Base-by-base conservation (phyloP, 768 basidiomycete genomes). In the Psilocybe tampanensis region DNA sequence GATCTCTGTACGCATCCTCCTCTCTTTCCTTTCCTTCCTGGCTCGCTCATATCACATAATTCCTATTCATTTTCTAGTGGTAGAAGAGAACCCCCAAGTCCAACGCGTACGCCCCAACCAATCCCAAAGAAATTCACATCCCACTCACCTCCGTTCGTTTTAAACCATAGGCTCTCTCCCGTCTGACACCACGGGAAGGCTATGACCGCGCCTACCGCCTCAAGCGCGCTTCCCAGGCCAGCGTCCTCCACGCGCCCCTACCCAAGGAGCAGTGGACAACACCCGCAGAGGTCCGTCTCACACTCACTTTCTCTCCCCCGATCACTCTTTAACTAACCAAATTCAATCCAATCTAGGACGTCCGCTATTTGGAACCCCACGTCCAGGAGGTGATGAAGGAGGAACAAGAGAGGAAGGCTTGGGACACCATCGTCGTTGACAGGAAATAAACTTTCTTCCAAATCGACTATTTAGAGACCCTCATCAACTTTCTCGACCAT, bases 121-220 rank as follows among this genome's bases (percentile, higher is more conserved):
- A 3, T 21, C 22, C 41, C 52, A 24, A 15, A 24, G 15, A 33
- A 21, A 39, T 4, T 23, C 47, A 19, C 23, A 11, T 12, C 18
- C 18, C 26, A 41, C 44, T 26, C 13, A 7, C 52, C 52, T 54
- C 52, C 19, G 32, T 24, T 23, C 21, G 18, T 32, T 32, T 62
- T 34, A 29, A 48, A 26, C 18, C n/a, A 34, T 65, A 98, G 95
- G 96, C 96, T 33, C 73, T 99, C 61, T 70, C 68, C 43, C 94
- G 96, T 67, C 77, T 99, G 68, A 86, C 92, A 44, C 80, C 84
- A 29, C 81, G 83, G 47, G 87, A 98, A 76, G 69, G 78, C 32
- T 98, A 95, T 74, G 95, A 97, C 81, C 92, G 97, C 59, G 85
- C 86, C 55, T 97, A 78, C 84, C 91, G 97, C 60, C 77, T 95